Percentiles rank a stretch among this genome's conserved stretches.
These are phyloP conservation scores for Aureobasidium melanogenum DNA, from an alignment of 2,329 filamentous ascomycete species.

Conservation along the genomic window DNA sequence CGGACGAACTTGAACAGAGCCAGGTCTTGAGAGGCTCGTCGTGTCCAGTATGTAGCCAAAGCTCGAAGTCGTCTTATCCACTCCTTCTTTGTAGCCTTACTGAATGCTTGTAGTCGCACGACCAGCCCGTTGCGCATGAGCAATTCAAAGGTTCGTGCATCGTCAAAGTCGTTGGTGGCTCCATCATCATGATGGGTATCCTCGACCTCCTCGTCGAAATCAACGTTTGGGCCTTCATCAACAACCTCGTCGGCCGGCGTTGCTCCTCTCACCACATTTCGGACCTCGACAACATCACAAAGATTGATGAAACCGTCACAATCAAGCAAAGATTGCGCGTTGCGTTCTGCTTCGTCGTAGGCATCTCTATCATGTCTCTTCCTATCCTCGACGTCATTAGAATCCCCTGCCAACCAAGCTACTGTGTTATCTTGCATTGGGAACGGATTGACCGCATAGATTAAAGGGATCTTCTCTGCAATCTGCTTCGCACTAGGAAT, in stretches of 20 bases:
- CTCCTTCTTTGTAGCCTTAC: conserved; percentile 47
- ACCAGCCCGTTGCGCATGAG: conserved; percentile 53
- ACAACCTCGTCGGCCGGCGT: conserved; percentile 44
- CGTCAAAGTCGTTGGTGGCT: conserved; percentile 43
- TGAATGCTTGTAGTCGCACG: conserved; percentile 49
- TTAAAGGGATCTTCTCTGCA: conserved; percentile 48
- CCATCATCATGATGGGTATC: conserved; percentile 45
- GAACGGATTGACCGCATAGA: conserved; percentile 55
- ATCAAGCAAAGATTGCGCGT: conserved; percentile 47
- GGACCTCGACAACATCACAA: conserved; percentile 47
- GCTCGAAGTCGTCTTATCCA: conserved; percentile 52
- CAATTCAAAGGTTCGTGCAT: conserved; percentile 53
- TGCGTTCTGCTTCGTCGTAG: conserved; percentile 49
- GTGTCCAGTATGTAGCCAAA: conserved; percentile 54
- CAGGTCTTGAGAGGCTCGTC: conserved; percentile 47
- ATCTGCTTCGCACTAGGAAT: conserved; percentile 49
- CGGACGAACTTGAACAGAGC: conserved; percentile 49
- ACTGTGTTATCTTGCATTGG: conserved; percentile 43
- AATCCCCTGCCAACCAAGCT: conserved; percentile 44
- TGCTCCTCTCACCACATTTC: conserved; percentile 45
- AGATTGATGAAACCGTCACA: conserved; percentile 59
- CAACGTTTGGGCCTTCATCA: conserved; percentile 45
- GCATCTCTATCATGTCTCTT: conserved; percentile 49
- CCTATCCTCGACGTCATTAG: conserved; percentile 35
- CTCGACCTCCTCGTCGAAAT: conserved; percentile 41